Base-by-base conservation (phyloP, 2,329 filamentous ascomycete species). In the Pyricularia sp. region DNA sequence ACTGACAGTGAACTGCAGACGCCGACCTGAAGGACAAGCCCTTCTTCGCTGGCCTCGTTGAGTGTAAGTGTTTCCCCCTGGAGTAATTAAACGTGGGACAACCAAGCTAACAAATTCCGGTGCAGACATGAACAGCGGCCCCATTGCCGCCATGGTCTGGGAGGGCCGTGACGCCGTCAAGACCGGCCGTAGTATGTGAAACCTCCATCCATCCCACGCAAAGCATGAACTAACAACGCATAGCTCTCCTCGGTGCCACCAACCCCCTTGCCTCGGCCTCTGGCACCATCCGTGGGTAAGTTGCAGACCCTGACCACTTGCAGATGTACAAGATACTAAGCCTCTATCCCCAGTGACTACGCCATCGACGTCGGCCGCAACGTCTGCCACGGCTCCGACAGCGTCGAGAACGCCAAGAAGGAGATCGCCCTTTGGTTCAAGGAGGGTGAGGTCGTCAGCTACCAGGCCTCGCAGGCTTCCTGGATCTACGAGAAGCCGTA, bases 341-440 rank as follows among this genome's bases (percentile, higher is more conserved):
- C 2, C 12, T 33, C 22, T 16, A 31, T 26, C 16, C 16, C 2
- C 62, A 86, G 88, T 77, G 89, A 93, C 83, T 92, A 79, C 77
- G 88, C 89, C 76, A 89, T 93, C 72, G 88, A 91, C 74, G 88
- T 92, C 77, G 94, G 94, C 82, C 91, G 93, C 80, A 99, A 99
- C 85, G 92, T 97, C 83, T 97, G 93, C 90, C 94, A 99, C 88
- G 94, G 94, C 78, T 97, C 92, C 80, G 94, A 99, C 86, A 88
- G 85, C 78, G 93, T 99, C 81, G 94, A 99, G 88, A 96, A 87
- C 84, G 94, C 94, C 81, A 87, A 97, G 89, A 97, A 97, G 90
- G 94, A 99, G 86, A 99, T 99, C 78, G 89, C 88, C 75, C 88
- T 97, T 77, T 99, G 94, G 94, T 99, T 99, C 90, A 88, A 89